Evolutionary conservation across 2,329 filamentous ascomycete species (phyloP).

Genomic region (Pestalotiopsis sp.): DNA sequence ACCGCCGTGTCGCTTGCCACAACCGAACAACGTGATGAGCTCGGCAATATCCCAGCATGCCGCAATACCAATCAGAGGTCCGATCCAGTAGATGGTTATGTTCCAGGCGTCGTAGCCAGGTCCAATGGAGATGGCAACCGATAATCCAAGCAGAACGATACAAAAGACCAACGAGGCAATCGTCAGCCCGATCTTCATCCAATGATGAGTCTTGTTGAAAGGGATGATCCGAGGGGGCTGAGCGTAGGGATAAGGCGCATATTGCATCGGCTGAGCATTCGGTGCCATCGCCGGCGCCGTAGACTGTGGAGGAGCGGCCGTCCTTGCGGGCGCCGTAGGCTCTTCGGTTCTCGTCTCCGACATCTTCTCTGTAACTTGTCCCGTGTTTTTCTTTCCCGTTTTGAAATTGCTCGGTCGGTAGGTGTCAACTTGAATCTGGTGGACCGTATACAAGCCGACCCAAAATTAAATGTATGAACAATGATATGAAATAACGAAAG

Average conservation of each 20-base stretch:
- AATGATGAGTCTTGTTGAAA: conserved; percentile 16
- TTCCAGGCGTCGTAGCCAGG: not conserved
- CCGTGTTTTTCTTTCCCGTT: not conserved
- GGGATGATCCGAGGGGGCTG: conserved; percentile 9
- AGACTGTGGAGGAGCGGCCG: not conserved
- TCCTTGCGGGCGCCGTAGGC: not conserved
- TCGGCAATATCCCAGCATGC: conserved; percentile 15
- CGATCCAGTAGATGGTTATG: conserved; percentile 1
- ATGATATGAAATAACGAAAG: not conserved
- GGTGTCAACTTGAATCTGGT: not conserved
- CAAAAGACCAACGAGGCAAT: conserved; percentile 12
- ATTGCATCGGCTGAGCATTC: not conserved
- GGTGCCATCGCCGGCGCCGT: not conserved
- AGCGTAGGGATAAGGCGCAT: conserved; percentile 3
- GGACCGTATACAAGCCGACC: not conserved
- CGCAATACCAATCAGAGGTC: conserved; percentile 6
- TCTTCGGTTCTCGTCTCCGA: not conserved
- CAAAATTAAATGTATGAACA: not conserved
- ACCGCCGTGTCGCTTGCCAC: conserved; percentile 8
- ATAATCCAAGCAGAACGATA: conserved; percentile 8
- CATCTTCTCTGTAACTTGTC: not conserved
- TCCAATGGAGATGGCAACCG: not conserved
- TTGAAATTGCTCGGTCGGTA: not conserved
- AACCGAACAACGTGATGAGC: conserved; percentile 12
- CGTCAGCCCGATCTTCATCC: conserved; percentile 13